phyloP scores from a whole-genome alignment of 2,329 filamentous ascomycete species.

The Talaromyces amestolkiae region DNA sequence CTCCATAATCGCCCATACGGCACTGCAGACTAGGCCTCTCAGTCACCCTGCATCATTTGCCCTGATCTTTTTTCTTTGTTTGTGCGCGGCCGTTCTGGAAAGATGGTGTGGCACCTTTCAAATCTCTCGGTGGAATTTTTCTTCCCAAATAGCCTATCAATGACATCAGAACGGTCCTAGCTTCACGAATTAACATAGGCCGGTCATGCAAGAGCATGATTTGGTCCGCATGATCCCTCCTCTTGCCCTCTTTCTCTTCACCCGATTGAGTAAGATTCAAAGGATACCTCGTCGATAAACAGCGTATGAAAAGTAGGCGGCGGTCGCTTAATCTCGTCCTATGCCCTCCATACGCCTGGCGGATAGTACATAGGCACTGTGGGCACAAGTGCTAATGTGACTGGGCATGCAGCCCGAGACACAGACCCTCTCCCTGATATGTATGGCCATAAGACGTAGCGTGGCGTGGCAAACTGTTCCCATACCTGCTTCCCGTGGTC shows the following conservation, averaged over 20 bases:
- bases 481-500: neutral
- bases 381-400: conserved; percentile 7
- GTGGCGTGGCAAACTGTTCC: conserved; percentile 14
- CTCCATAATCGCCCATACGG: conserved; percentile 14
- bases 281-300: neutral
- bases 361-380: neutral
- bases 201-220: neutral
- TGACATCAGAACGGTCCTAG: neutral
- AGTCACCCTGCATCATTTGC: neutral
- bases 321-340: conserved; percentile 11
- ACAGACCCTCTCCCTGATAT: neutral
- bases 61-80: neutral
- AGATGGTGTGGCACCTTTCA: conserved; percentile 2
- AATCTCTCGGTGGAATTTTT: neutral
- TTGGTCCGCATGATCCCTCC: conserved; percentile 10
- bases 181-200: neutral
- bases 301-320: neutral
- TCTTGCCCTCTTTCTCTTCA: neutral
- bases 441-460: conserved; percentile 9
- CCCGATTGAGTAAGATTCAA: neutral
- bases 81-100: neutral
- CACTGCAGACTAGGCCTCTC: conserved; percentile 6
- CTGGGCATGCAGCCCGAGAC: conserved; percentile 11
- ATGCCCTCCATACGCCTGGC: neutral
- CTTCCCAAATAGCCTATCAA: conserved; percentile 4